Evolutionary conservation across 768 basidiomycete species (phyloP), one percentile per base, ranked within the genome.

Genomic region (Agrocybe pediades): DNA sequence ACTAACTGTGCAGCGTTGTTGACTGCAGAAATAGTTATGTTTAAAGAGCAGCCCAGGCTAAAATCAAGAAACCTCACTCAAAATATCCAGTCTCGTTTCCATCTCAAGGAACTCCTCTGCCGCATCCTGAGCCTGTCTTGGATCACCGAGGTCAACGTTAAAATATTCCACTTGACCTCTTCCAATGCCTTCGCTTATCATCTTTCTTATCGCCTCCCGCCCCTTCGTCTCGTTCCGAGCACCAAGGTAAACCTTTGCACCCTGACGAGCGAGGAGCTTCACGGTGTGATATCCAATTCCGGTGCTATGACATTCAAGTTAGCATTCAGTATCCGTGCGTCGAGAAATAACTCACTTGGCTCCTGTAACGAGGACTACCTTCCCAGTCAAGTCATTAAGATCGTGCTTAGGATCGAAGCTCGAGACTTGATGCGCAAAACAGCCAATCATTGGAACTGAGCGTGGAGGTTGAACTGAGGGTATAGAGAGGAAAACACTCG

Each of bases 351-450:
- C 74, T 59, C 50, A 82, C 78, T 82, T 83, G 42, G 74, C 80
- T 8, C 83, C 82, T 0, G 82, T 84, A n/a, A 85, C 77, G 24
- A 82, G 61, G 36, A 68, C 59, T 21, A 84, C 78, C 63, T 81
- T 81, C 13, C 75, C 79, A 0, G 60, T 64, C 8, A 80, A 67
- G 54, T 78, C 73, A 9, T 70, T 69, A 21, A 83, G 56, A 53
- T 79, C 77, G 2, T 48, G 67, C 0, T 60, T 41, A n/a, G 66
- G 62, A 36, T 62, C 49, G 64, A 78, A 80, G 41, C 49, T 51
- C 20, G 51, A 46, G 7, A 54, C 53, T 30, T 45, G 53, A 26
- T 42, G 54, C 8, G 49, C 49, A 20, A 59, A 46, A 55, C 23
- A 29, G 20, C 49, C 52, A 21, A 49, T 54, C 57, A 59, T 59